phyloP scores from a whole-genome alignment of 192 early-diverging fungal species.

The Coemansia sp. region DNA sequence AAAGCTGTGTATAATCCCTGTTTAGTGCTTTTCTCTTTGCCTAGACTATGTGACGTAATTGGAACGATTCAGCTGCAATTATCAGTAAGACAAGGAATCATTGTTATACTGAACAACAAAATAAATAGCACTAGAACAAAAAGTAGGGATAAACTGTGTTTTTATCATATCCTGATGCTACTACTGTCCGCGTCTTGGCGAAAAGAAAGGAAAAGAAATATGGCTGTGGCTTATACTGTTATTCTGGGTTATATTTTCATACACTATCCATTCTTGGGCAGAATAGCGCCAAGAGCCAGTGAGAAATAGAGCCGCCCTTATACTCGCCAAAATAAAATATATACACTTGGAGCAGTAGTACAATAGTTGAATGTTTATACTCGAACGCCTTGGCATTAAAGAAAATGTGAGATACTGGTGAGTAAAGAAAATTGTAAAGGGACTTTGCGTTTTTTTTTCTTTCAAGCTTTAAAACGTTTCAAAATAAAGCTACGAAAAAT shows the following conservation, averaged over 20 bases:
- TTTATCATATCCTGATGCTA: neutral
- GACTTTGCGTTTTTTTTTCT: too few species aligned
- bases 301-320: conserved; percentile 3
- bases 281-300: conserved; percentile 7
- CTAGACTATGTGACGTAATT: neutral
- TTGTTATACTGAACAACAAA: too few species aligned
- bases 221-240: conserved; percentile 2
- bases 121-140: neutral
- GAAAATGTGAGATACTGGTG: neutral
- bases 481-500: too few species aligned
- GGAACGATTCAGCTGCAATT: neutral
- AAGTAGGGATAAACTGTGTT: neutral
- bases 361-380: conserved; percentile 10
- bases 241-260: neutral
- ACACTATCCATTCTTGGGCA: neutral
- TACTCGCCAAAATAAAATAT: neutral
- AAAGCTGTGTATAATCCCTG: too few species aligned
- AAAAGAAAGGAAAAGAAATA: neutral
- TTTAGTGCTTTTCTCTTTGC: too few species aligned
- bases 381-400: neutral
- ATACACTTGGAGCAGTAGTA: neutral
- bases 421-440: neutral
- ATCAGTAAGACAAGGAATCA: too few species aligned
- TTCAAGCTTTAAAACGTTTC: too few species aligned
- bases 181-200: neutral